These are phyloP conservation scores for Ceratocystis cubensis DNA, from an alignment of 2,329 filamentous ascomycete genomes.

Conservation along the genomic window DNA sequence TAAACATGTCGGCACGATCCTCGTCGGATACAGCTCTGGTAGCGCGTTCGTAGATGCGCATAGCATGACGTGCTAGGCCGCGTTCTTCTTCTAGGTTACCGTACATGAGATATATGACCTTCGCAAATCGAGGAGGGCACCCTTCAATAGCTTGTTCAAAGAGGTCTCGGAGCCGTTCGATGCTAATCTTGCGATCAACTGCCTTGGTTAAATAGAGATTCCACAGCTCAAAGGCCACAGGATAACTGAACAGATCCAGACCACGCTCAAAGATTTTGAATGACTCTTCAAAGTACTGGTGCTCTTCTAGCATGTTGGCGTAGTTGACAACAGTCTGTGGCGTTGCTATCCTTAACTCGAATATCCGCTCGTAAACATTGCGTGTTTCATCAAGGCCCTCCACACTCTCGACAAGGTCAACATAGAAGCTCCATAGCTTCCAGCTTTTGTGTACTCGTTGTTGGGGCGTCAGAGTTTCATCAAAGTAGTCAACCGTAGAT, in stretches of 20 bases:
- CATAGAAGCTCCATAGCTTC: slow-evolving; percentile 99
- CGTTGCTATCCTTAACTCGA: slow-evolving; percentile 93
- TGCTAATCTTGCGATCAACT: slow-evolving; percentile 88
- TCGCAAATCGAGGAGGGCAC: slow-evolving; percentile 90
- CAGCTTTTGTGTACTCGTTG: slow-evolving; percentile 97
- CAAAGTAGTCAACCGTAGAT: slow-evolving; percentile 98
- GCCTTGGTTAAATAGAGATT: slow-evolving; percentile 96
- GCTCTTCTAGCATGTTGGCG: slow-evolving; percentile 85
- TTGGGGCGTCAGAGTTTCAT: slow-evolving; percentile 84
- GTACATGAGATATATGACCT: slow-evolving; percentile 95
- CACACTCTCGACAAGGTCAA: slow-evolving; percentile 92
- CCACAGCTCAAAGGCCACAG: slow-evolving; percentile 96
- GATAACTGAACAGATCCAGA: slow-evolving; percentile 95
- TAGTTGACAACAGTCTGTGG: slow-evolving; percentile 98
- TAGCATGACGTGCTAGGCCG: slow-evolving; percentile 85
- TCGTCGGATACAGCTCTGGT: slow-evolving; percentile 91
- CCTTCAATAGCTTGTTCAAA: slow-evolving; percentile 96
- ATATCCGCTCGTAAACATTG: slow-evolving; percentile 93
- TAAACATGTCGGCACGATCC: slow-evolving; percentile 93
- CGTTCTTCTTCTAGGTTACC: slow-evolving; percentile 93
- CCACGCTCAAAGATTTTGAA: slow-evolving; percentile 97
- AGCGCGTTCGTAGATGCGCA: slow-evolving; percentile 97
- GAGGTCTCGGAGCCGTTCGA: slow-evolving; percentile 83
- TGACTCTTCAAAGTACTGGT: slow-evolving; percentile 90
- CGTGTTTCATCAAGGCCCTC: slow-evolving; percentile 81